Conservation (phyloP, 495 filamentous ascomycete genomes). For the Tuber calosporum region DNA sequence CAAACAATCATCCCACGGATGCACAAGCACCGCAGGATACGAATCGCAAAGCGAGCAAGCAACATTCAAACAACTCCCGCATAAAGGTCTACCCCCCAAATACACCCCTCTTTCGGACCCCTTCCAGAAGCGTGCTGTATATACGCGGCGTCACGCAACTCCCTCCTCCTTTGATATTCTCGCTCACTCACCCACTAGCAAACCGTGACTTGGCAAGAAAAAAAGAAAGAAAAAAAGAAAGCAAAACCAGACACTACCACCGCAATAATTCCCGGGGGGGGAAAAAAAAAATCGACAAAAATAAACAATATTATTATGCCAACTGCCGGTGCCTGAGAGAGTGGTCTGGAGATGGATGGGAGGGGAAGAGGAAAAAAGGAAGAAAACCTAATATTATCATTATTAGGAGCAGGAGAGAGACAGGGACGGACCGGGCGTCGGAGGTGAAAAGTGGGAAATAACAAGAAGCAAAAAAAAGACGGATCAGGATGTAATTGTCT, state of each 20-base stretch:
- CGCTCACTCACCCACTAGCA: background rate
- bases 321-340: background rate
- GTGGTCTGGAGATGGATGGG: background rate
- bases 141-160: background rate
- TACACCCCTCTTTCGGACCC: background rate
- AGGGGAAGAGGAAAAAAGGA: background rate
- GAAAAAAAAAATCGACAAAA: background rate
- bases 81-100: background rate
- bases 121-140: slow-evolving; percentile 1
- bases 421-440: background rate
- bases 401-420: background rate
- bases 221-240: background rate
- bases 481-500: background rate
- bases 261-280: background rate
- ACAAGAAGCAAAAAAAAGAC: background rate
- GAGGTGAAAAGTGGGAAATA: background rate
- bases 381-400: background rate
- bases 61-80: background rate
- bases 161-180: background rate
- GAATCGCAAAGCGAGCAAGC: background rate
- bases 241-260: too few species aligned
- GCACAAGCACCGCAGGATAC: background rate
- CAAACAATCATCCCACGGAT: background rate
- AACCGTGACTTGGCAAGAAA: background rate
- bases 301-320: background rate